Evolutionary conservation across 2,329 filamentous ascomycete genomes (phyloP).

Genomic region (Pseudogymnoascus sp.): DNA sequence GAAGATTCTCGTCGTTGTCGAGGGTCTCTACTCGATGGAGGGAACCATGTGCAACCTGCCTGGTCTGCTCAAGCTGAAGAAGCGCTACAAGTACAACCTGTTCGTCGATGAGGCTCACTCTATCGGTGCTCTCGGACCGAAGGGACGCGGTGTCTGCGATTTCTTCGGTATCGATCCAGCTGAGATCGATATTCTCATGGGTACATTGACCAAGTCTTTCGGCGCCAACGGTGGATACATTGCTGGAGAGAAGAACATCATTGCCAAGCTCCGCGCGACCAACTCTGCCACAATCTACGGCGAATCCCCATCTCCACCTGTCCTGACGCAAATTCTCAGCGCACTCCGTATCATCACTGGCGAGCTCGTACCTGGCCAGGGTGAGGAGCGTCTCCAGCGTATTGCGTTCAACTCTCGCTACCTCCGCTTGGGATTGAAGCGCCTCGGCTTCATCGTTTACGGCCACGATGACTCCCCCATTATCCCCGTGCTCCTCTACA

Average conservation of each 20-base stretch:
- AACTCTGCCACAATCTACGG: constrained; percentile 83
- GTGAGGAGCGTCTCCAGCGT: constrained; percentile 88
- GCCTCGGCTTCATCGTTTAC: constrained; percentile 91
- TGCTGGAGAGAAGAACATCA: constrained; percentile 78
- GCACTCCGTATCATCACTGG: constrained; percentile 84
- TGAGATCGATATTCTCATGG: constrained; percentile 94
- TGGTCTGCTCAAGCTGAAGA: constrained; percentile 75
- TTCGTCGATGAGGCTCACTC: constrained; percentile 97
- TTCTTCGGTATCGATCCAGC: constrained; percentile 87
- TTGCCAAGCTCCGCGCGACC: constrained; percentile 79
- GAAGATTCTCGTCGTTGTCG: constrained; percentile 94
- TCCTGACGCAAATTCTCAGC: constrained; percentile 82
- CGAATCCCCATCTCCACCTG: constrained; percentile 78
- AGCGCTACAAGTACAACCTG: constrained; percentile 92
- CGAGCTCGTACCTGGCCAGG: constrained; percentile 80
- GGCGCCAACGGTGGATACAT: constrained; percentile 97
- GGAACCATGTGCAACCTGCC: constrained; percentile 98
- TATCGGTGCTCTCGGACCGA: constrained; percentile 81
- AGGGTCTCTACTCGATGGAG: constrained; percentile 98
- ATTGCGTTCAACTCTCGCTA: constrained; percentile 98
- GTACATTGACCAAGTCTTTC: constrained; percentile 95
- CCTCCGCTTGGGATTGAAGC: constrained; percentile 92
- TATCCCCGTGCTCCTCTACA: constrained; percentile 87
- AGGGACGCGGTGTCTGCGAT: constrained; percentile 88
- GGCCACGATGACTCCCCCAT: constrained; percentile 98